These are phyloP conservation scores for Wickerhamia fluorescens DNA, from an alignment of 805 yeast genomes.

Conservation along the genomic window DNA sequence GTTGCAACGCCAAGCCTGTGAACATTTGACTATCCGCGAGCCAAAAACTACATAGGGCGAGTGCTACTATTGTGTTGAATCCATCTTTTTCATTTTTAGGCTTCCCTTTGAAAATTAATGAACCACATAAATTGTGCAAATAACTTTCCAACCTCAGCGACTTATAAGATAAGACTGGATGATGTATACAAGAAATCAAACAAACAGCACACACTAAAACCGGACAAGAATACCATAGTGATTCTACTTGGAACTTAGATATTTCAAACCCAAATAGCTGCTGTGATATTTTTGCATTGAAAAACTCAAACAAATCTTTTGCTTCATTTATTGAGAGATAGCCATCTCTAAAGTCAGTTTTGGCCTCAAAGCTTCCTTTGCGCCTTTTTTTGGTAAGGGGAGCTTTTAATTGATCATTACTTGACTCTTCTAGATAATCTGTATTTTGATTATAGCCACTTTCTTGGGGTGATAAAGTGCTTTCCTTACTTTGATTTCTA, in stretches of 20 bases:
- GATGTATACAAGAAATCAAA: conserved; percentile 57
- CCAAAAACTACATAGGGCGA: conserved; percentile 65
- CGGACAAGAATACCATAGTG: conserved; percentile 50
- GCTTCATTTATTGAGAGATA: conserved; percentile 36
- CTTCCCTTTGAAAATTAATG: conserved; percentile 27
- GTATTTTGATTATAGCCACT: too few relatives aligned
- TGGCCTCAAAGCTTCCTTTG: conserved; percentile 2
- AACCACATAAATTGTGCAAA: conserved; percentile 27
- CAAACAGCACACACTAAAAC: conserved; percentile 53
- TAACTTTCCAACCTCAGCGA: conserved; percentile 22
- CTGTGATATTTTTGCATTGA: conserved; percentile 50
- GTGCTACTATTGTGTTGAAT: conserved; percentile 54
- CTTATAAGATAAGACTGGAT: conserved; percentile 32
- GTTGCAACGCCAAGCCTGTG: conserved; percentile 60
- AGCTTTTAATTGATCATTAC: too few relatives aligned
- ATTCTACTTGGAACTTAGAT: conserved; percentile 40
- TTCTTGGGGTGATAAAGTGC: too few relatives aligned
- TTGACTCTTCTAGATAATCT: too few relatives aligned
- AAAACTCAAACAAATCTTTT: conserved; percentile 42
- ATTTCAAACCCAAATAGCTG: conserved; percentile 63
- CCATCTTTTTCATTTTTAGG: conserved; percentile 42
- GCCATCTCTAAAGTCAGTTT: conserved; percentile 31
- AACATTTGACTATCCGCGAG: conserved; percentile 57
- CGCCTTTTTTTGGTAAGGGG: conserved; percentile 1
- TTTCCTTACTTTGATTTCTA: too few relatives aligned